Conservation (phyloP, 1,284 basidiomycete species). For the Schizophyllum commune region DNA sequence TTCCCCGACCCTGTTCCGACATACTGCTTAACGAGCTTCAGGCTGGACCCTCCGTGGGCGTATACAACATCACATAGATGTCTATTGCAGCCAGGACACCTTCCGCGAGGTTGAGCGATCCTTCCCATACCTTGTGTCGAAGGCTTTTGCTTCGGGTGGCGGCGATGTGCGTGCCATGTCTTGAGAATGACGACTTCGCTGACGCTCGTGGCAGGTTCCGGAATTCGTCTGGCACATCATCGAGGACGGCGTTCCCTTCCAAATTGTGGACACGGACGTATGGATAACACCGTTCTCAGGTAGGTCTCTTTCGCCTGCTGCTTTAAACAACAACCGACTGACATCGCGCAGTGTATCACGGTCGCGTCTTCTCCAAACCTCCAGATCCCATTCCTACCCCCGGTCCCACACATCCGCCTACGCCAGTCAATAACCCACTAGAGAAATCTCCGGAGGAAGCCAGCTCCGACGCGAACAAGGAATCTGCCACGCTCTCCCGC, state of each 20-base stretch:
- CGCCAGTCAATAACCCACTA: background rate
- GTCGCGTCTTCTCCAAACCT: background rate
- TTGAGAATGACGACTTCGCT: slow-evolving; percentile 3
- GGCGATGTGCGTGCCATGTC: slow-evolving; percentile 51
- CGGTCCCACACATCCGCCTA: background rate
- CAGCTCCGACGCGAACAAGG: background rate
- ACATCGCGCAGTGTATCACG: slow-evolving; percentile 29
- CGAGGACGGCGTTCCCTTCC: slow-evolving; percentile 53
- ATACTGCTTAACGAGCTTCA: slow-evolving; percentile 18
- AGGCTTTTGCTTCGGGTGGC: slow-evolving; percentile 70
- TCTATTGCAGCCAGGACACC: slow-evolving; percentile 63
- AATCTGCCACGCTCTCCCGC: background rate
- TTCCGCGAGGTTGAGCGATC: slow-evolving; percentile 55
- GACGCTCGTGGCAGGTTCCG: slow-evolving; percentile 45
- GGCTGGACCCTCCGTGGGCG: slow-evolving; percentile 65
- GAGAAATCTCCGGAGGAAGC: background rate
- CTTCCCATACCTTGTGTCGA: slow-evolving; percentile 74
- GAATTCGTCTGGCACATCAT: slow-evolving; percentile 78
- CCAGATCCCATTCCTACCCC: background rate
- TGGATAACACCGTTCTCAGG: slow-evolving; percentile 60
- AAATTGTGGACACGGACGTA: slow-evolving; percentile 57
- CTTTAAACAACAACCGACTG: slow-evolving; percentile 46
- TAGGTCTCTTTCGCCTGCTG: slow-evolving; percentile 19
- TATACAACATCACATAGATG: slow-evolving; percentile 66
- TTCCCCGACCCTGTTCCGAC: slow-evolving; percentile 1